Base-by-base conservation (phyloP, 176 grass and related monocot species). In the Bolboschoenus planiculmis region DNA sequence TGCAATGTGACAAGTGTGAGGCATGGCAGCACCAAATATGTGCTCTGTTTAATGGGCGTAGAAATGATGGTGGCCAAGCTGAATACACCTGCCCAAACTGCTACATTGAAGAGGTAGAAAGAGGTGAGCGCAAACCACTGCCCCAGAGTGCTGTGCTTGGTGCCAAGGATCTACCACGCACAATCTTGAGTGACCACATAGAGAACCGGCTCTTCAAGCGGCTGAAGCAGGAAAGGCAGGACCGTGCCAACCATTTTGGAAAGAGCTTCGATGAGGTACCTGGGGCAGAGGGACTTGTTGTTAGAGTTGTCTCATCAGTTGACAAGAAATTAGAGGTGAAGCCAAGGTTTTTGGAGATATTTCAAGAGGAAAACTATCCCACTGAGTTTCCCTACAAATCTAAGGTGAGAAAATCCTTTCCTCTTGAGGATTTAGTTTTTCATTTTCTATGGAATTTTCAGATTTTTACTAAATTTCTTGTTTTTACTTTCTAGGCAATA, bases 301-400 rank as follows among this genome's bases (percentile, higher is more conserved):
- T 99, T 63, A 93, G 97, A 86, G 97, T 99, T 85, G 91, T 99
- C 83, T 99, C 97, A 87, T 99, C 97, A 42, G 97, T 99, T 83
- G 97, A 99, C 88, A 99, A 99, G 86, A 99, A 99, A 78, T 83
- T 99, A 83, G 97, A 99, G 83, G 97, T 99, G 81, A 99, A 99
- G 85, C 91, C 88, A 63, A 93, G 88, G n/a, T 99, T 99, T 88
- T 82, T 99, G 62, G 97, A 99, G 83, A 95, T 99, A 86, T 99
- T 99, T 87, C 88, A 90, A 79, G 93, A 99, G 84, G 93, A 99
- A 53, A 99, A 99, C 85, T 99, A 96, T 71, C 97, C 97, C 3
- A 92, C 85, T 78, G 97, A 99, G 47, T 99, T 99, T 67, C 84
- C 93, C 26, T 99, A 99, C 84, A 99, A 99, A 79, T 99, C 97